Conservation (phyloP, 345 rosid genomes). For the Turritis glabra region DNA sequence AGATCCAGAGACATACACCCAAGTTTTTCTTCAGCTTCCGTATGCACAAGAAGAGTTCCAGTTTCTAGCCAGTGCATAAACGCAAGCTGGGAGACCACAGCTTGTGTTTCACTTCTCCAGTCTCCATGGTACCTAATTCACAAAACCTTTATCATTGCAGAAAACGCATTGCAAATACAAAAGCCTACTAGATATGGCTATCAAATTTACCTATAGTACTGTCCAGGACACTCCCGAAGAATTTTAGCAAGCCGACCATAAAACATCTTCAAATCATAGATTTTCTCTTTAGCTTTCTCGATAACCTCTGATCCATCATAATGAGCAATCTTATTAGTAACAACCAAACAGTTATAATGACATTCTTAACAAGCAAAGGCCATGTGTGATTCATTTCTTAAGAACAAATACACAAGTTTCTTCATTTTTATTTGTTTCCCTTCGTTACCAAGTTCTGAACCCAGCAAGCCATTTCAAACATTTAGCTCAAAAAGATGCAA, state of each 20-base stretch:
- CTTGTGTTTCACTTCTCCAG: constrained; percentile 93
- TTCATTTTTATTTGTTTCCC: not conserved
- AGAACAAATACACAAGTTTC: constrained; percentile 1
- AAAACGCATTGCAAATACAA: not conserved
- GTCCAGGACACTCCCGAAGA: constrained; percentile 62
- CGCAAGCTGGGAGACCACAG: constrained; percentile 79
- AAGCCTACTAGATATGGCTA: not conserved
- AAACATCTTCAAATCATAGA: constrained; percentile 55
- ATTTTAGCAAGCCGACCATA: constrained; percentile 63
- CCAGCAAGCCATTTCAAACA: not conserved
- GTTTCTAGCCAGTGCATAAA: constrained; percentile 94
- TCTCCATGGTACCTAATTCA: constrained; percentile 82
- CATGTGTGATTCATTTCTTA: not conserved
- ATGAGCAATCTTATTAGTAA: not conserved
- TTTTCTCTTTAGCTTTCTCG: constrained; percentile 62
- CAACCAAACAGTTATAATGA: constrained; percentile 1
- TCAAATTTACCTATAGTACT: constrained; percentile 65
- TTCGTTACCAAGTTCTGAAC: not conserved
- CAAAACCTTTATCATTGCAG: constrained; percentile 12
- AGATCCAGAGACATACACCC: constrained; percentile 60
- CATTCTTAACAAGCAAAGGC: not conserved
- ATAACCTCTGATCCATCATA: constrained; percentile 59
- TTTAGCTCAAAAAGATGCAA: constrained; percentile 1
- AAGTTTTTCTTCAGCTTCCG: constrained; percentile 73
- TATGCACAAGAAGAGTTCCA: constrained; percentile 71